These are phyloP conservation scores for Candida qinlingensis DNA, from an alignment of 805 yeast genomes.

Conservation along the genomic window DNA sequence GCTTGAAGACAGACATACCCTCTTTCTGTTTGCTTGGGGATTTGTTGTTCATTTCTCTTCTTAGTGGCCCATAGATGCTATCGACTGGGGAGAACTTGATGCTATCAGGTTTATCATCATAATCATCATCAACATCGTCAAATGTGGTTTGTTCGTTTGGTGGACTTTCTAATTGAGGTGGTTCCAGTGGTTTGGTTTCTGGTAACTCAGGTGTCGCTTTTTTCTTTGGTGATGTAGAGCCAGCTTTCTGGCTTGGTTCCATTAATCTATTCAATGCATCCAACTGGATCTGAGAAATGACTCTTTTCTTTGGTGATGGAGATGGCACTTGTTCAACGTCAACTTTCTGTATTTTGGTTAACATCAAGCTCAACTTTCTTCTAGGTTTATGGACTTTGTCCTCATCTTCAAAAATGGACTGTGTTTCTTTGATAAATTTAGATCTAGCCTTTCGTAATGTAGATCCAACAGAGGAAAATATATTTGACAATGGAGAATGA, in stretches of 20 bases:
- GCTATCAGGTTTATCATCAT: conserved; percentile 13
- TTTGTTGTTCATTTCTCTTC: conserved; percentile 20
- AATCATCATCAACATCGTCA: conserved; percentile 1
- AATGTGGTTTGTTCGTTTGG: neutral
- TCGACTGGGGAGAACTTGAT: conserved; percentile 24
- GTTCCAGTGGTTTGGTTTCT: neutral
- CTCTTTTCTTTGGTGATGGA: neutral
- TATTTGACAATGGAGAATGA: conserved; percentile 22
- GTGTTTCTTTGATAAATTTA: conserved; percentile 18
- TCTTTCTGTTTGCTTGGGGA: neutral
- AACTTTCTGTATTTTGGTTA: neutral
- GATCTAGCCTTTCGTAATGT: conserved; percentile 20
- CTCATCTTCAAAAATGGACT: conserved; percentile 5
- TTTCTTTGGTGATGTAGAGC: conserved; percentile 6
- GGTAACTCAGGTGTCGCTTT: neutral
- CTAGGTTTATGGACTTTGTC: conserved; percentile 4
- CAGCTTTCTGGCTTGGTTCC: neutral
- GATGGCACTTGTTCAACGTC: neutral
- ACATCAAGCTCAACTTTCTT: neutral
- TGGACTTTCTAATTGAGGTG: conserved; percentile 7
- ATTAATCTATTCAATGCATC: neutral
- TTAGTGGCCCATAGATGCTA: conserved; percentile 23
- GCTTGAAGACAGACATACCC: neutral
- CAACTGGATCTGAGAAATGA: neutral
- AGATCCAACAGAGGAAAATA: conserved; percentile 23